phyloP scores from a whole-genome alignment of 2,329 filamentous ascomycete genomes.

The Scortechinia acanthostroma region DNA sequence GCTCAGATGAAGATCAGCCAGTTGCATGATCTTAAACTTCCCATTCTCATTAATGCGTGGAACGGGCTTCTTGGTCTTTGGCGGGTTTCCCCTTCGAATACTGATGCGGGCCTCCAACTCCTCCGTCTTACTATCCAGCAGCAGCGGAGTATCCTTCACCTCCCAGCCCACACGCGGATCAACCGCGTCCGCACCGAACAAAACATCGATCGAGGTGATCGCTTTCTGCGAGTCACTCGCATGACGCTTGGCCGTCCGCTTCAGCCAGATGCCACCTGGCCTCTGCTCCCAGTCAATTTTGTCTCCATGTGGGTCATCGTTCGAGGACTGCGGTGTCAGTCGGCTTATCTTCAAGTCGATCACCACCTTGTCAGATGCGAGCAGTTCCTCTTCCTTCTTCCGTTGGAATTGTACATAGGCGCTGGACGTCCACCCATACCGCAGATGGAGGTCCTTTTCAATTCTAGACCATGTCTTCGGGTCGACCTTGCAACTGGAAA shows the following conservation, averaged over 20 bases:
- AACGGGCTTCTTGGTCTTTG: slow-evolving; percentile 46
- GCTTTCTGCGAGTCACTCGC: slow-evolving; percentile 33
- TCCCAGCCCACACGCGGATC: slow-evolving; percentile 58
- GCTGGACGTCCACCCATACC: slow-evolving; percentile 53
- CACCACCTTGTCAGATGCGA: slow-evolving; percentile 52
- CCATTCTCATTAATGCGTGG: slow-evolving; percentile 57
- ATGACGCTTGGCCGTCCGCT: slow-evolving; percentile 35
- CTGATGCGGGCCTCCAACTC: slow-evolving; percentile 29
- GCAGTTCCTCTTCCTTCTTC: slow-evolving; percentile 64
- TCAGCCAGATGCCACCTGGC: slow-evolving; percentile 63
- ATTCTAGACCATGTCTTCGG: slow-evolving; percentile 53
- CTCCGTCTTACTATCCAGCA: slow-evolving; percentile 3
- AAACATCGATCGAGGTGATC: slow-evolving; percentile 61
- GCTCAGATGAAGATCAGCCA: slow-evolving; percentile 33
- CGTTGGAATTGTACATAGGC: slow-evolving; percentile 64
- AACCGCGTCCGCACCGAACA: slow-evolving; percentile 35
- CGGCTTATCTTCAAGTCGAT: slow-evolving; percentile 58
- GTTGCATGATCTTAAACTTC: slow-evolving; percentile 68
- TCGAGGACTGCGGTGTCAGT: slow-evolving; percentile 38
- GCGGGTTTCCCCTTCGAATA: slow-evolving; percentile 45
- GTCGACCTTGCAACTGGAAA: slow-evolving; percentile 54
- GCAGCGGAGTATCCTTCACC: slow-evolving; percentile 29
- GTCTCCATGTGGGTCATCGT: slow-evolving; percentile 38
- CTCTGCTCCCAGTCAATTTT: slow-evolving; percentile 60
- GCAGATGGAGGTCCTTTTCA: slow-evolving; percentile 67